Evolutionary conservation across 1,284 basidiomycete species (phyloP), one percentile per base, ranked within the genome.

Genomic region (Clitocybe nebularis): DNA sequence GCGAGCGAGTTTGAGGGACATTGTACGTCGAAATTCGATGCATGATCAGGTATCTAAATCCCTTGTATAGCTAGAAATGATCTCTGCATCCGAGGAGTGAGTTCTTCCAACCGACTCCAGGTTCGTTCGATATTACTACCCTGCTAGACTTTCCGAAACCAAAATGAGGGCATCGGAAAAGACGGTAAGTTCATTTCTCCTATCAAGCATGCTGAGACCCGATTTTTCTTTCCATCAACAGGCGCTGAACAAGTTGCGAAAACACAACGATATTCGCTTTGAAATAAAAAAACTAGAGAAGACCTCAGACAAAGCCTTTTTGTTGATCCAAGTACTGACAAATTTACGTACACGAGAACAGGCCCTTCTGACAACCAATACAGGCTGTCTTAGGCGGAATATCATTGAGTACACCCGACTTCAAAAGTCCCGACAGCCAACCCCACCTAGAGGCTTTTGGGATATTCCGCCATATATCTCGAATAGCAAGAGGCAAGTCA

Each of bases 301-400:
- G 49, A 71, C 79, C 0, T 61, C 69, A 5, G 86, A 91, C 57
- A 91, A 91, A 56, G 67, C 82, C 10, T 78, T 85, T 56, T 55
- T 89, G 5, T 61, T 90, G 33, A 79, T 89, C 10, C 87, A 90
- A 62, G 85, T 84, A 42, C 47, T 55, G 19, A n/a, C 21, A 13
- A 8, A 17, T 5, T 39, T 37, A 9, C n/a, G 29, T 22, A 6
- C 21, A n/a, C 43, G 35, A 10, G 11, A 7, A 33, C 16, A 11
- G 17, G 25, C 14, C 4, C 13, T 28, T 52, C 36, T 35, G 49
- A 42, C 38, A 17, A 38, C 20, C 35, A 20, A 24, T 25, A 16
- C 45, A 86, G 84, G 86, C 86, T n/a, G 71, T 88, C 25, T 68
- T 91, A 3, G 83, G 78, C 13, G 83, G 84, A 1, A 77, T 90